Base-by-base conservation (phyloP, 352 stramenopile genomes). In the Globisporangium spiculum region DNA sequence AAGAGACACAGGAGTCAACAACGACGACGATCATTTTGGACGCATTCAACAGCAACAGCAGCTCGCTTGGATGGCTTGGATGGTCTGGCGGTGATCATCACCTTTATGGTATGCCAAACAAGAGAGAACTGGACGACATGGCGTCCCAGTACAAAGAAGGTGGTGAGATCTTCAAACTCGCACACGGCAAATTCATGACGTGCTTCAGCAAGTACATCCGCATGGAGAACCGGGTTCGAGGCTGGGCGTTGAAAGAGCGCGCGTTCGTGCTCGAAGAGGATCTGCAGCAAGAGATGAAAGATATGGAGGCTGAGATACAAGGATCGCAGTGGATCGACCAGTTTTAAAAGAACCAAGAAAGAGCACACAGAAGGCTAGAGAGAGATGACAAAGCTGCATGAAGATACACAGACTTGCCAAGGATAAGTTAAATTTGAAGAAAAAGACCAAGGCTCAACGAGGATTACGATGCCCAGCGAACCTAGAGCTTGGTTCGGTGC, bases 221-320 rank as follows among this genome's bases (percentile, higher is more conserved):
- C 6, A 64, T 93, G 22, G 85, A 93, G 26, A 86, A 76, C 32
- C 72, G 68, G 30, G 55, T 73, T 6, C 72, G 76, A 53, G 72
- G 74, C 30, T 84, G 75, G 74, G 71, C 75, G 57, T 38, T 89
- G n/a, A 77, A 75, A 30, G 80, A 89, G 18, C 78, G 81, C 1
- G 81, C 82, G 56, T 44, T 86, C 12, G 64, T 80, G 20, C 75
- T 93, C n/a, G 85, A 91, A 68, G 77, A 84, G 1, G 85, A 93
- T 56, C 63, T 93, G 16, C 63, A 87, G 48, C 76, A 89, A 61
- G 83, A 91, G 50, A 64, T 91, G 12, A 63, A 60, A n/a, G 64
- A 70, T 18, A 61, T 80, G 14, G 69, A 79, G 16, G 41, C 14
- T 6, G 72, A 77, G 46, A 53, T 70, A 7, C 27, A 63, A 3